Conservation (phyloP, 306 rosid genomes). For the Cucumis sativus region DNA sequence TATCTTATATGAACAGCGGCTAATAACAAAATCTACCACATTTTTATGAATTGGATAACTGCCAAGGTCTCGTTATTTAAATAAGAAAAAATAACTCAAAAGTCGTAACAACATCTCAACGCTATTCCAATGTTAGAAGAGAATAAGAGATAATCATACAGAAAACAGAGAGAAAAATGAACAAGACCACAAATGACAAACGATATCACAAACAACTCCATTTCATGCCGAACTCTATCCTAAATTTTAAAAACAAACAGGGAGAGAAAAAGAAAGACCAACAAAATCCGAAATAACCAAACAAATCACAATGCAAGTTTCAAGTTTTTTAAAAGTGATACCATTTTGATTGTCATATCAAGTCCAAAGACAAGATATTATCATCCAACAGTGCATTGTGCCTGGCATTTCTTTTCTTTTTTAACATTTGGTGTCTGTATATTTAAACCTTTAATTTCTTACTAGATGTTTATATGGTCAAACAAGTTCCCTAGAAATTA, state of each 20-base stretch:
- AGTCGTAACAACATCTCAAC: not conserved
- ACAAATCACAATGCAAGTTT: not conserved
- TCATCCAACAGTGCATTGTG: not conserved
- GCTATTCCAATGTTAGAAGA: not conserved
- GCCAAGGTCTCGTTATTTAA: not conserved
- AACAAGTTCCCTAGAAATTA: too few relatives aligned
- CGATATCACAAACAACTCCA: too few relatives aligned
- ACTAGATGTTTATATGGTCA: too few relatives aligned
- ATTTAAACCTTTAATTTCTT: not conserved
- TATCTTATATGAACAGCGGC: not conserved
- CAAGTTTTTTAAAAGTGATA: not conserved
- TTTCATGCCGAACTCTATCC: too few relatives aligned
- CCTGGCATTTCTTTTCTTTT: too few relatives aligned
- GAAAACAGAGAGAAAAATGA: not conserved
- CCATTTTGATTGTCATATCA: not conserved
- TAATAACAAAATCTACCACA: not conserved
- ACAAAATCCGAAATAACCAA: not conserved
- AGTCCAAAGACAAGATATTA: not conserved
- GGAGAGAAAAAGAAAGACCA: too few relatives aligned
- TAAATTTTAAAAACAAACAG: too few relatives aligned
- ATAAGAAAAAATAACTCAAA: not conserved
- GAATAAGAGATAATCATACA: not conserved
- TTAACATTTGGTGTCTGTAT: too few relatives aligned
- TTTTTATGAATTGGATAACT: too few relatives aligned
- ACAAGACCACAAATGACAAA: not conserved